Base-by-base conservation (phyloP, 129 eudicot species). In the Pittosporum tobira region DNA sequence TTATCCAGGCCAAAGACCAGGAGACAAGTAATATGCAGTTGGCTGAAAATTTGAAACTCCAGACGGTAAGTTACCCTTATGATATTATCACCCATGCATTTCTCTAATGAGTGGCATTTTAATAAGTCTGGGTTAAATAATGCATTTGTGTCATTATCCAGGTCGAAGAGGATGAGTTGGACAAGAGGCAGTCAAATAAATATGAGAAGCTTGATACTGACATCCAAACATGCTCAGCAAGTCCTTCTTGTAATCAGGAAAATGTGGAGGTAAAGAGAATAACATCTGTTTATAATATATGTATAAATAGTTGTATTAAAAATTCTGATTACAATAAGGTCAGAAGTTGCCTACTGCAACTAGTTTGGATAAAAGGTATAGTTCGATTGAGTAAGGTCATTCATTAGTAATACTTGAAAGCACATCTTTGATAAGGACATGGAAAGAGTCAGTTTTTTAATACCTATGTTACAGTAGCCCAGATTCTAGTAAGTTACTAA, bases 1-100 rank as follows among this genome's bases (percentile, higher is more conserved):
- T 71, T 56, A 59, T 56, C 48, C 81, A 84, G 94, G 91, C 73
- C 38, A 71, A 69, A 73, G 76, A 77, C 45, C 63, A 69, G 63
- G 76, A 74, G 62, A 30, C 34, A 26, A 51, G 9, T 14, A 37
- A 50, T 51, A 54, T n/a, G 62, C 65, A 66, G 24, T 42, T 64
- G 65, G 72, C 63, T 27, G 37, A 76, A 55, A 70, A 68, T 70
- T 23, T 55, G 58, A 60, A 57, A 27, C 57, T 31, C 69, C 75
- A 63, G 73, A 12, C 62, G 75, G 96, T 88, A 67, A 71, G 81
- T 48, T 23, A 25, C 57, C 15, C 10, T 49, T 64, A 28, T 46
- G 4, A 20, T 40, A 34, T 13, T 40, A 25, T 68, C 50, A 37
- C 55, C 65, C 50, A 19, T 15, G n/a, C 29, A 27, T 24, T 45